Conservation (phyloP, 2,329 filamentous ascomycete genomes). For the Neopestalotiopsis sp. region DNA sequence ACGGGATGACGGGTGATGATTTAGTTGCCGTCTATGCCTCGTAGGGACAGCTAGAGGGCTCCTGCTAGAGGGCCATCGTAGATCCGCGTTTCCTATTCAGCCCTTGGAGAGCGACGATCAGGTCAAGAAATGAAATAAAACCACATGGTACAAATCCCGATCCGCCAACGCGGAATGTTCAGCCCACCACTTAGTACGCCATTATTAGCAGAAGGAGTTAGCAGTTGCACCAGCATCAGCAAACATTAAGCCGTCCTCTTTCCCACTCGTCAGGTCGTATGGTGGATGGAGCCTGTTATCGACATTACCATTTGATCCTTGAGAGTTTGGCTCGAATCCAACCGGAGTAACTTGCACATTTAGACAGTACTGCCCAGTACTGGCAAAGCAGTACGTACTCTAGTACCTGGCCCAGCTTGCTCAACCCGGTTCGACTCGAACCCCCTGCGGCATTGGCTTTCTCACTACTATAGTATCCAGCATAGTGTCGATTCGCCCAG, state of each 20-base stretch:
- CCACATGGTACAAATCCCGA: background rate
- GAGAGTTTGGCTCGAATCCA: too few species aligned
- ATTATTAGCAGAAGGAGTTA: too few species aligned
- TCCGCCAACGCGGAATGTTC: background rate
- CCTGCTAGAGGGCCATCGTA: background rate
- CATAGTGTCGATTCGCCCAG: background rate
- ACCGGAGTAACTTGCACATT: too few species aligned
- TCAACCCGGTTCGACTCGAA: background rate
- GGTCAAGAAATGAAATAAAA: background rate
- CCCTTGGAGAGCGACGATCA: background rate
- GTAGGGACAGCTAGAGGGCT: background rate
- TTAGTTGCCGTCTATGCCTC: slow-evolving; percentile 1
- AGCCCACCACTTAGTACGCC: background rate
- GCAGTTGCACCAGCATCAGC: too few species aligned
- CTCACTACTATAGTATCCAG: background rate
- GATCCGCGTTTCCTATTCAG: background rate
- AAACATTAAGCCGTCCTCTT: too few species aligned
- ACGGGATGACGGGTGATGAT: background rate
- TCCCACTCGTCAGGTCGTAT: too few species aligned
- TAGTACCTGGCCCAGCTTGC: background rate
- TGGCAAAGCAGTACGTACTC: background rate
- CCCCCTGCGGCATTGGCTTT: background rate
- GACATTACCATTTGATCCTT: too few species aligned
- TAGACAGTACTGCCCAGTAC: too few species aligned
- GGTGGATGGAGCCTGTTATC: too few species aligned